Evolutionary conservation across 75 land plant species (phyloP).

Genomic region (Selaginella tamariscina): DNA sequence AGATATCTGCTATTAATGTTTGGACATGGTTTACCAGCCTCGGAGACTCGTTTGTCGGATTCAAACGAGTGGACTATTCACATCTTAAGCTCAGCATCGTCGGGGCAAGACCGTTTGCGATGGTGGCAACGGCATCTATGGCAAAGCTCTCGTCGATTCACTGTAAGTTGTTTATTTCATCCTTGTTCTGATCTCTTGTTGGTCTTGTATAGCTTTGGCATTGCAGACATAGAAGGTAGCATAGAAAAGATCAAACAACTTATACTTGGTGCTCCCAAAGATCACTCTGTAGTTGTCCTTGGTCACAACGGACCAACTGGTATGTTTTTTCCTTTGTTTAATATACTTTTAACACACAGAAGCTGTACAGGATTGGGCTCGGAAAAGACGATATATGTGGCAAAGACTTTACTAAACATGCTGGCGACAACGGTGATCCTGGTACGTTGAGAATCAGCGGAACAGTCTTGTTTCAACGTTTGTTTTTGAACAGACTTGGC

Average conservation of each 20-base stretch:
- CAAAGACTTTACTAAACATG: background rate
- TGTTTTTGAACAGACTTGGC: background rate
- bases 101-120: background rate
- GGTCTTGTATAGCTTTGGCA: too few relatives aligned
- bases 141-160: background rate
- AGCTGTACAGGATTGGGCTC: constrained; percentile 1
- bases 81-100: background rate
- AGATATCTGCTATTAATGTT: too few relatives aligned
- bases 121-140: background rate
- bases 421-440: background rate
- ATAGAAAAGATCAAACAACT: background rate
- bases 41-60: background rate
- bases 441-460: too few relatives aligned
- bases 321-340: too few relatives aligned
- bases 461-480: too few relatives aligned
- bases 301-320: background rate
- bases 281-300: background rate
- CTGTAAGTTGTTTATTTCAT: too few relatives aligned
- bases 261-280: background rate
- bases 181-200: too few relatives aligned
- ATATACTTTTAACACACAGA: too few relatives aligned
- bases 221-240: constrained; percentile 1
- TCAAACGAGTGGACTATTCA: background rate
- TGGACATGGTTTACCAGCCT: background rate
- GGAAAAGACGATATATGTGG: background rate